Base-by-base conservation (phyloP, 352 stramenopile genomes). In the Pythium phragmitis region DNA sequence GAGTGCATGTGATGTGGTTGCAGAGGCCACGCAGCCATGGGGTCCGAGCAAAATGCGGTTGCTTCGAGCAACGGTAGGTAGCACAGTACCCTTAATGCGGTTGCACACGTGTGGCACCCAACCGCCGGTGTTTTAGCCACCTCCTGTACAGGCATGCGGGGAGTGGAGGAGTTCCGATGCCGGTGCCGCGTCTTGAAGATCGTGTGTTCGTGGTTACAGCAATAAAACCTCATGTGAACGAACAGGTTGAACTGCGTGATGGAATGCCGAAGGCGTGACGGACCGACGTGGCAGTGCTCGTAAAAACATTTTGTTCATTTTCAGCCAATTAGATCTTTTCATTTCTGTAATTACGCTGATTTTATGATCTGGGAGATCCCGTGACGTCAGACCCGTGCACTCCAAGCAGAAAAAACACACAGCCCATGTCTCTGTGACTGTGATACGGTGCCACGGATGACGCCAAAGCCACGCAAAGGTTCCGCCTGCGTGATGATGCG, bases 371-470 rank as follows among this genome's bases (percentile, higher is more conserved):
- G 45, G 53, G 30, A 17, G 17, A 33, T 7, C 11, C 39, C 45
- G 52, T 70, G 64, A 70, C 64, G 64, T 70, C 64, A 70, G 64
- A 65, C 16, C n/a, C 19, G 19, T 4, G 7, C 3, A 37, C 52
- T 6, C 63, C 64, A 70, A 70, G 64, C 64, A 70, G 57, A 61
- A 70, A 70, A 65, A 36, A 9, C 34, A 37, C 34, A 39, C 34
- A 39, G 34, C 7, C 53, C 60, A 26, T 57, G 46, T 57, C 54
- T 59, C 8, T 53, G 53, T 69, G 48, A 55, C 54, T 63, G 54
- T 69, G 62, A 63, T 34, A 49, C 49, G 43, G 48, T 34, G 42
- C 19, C 30, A 46, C 7, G 21, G 39, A 56, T 65, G 57, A 65
- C 39, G 63, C 37, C 63, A 70, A 65, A 70, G 56, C 14, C 63